Evolutionary conservation across 202 grass and related monocot species (phyloP).

Genomic region (Cymbopogon flexuosus): DNA sequence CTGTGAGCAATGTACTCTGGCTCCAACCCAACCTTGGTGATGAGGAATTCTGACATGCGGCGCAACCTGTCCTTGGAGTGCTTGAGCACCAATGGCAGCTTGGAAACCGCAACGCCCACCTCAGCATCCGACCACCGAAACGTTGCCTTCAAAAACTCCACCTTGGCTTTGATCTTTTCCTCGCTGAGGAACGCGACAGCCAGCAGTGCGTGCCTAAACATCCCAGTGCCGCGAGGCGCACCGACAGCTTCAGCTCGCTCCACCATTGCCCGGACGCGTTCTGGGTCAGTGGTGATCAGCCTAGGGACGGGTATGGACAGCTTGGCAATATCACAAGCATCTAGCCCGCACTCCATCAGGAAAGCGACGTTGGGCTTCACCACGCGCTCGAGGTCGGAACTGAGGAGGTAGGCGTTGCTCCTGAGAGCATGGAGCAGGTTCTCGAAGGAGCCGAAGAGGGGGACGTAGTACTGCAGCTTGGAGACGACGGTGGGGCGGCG

Average conservation of each 20-base stretch:
- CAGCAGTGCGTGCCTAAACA: constrained; percentile 30
- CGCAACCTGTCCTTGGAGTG: constrained; percentile 27
- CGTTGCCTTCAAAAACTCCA: constrained; percentile 28
- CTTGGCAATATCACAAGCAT: constrained; percentile 11
- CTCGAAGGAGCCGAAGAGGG: constrained; percentile 31
- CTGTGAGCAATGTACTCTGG: constrained; percentile 1
- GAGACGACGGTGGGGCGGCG: constrained; percentile 2
- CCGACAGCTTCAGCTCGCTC: constrained; percentile 27
- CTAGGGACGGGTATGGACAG: background rate
- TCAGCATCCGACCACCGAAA: constrained; percentile 38
- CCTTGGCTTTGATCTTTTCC: constrained; percentile 22
- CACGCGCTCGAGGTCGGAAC: constrained; percentile 19
- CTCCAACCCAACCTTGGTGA: constrained; percentile 9
- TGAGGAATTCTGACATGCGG: constrained; percentile 38
- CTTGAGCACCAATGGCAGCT: constrained; percentile 11
- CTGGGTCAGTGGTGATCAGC: background rate
- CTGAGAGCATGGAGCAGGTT: constrained; percentile 19
- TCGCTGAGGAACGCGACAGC: background rate
- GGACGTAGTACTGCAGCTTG: constrained; percentile 41
- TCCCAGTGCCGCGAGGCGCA: background rate
- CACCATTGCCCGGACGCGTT: constrained; percentile 17
- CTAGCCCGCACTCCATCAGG: constrained; percentile 42
- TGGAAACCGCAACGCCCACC: constrained; percentile 22
- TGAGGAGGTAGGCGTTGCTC: constrained; percentile 18
- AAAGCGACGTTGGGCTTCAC: constrained; percentile 38